Evolutionary conservation across 345 rosid species (phyloP).

Genomic region (Eucalyptus globulus): DNA sequence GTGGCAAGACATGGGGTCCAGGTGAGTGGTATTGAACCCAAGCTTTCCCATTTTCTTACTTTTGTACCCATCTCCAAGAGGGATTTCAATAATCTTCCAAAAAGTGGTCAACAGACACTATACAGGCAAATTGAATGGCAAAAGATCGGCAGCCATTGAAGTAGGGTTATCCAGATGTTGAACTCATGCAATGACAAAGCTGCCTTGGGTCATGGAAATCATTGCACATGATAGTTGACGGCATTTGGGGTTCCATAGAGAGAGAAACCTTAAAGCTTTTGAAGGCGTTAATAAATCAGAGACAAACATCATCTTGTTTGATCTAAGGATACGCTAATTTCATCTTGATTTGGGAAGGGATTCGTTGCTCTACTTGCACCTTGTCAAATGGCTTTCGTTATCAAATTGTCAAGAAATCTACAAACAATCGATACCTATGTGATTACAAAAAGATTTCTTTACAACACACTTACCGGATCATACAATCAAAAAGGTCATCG

Average conservation of each 20-base stretch:
- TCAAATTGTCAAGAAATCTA: not conserved
- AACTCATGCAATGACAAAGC: not conserved
- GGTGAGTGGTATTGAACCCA: not conserved
- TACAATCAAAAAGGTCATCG: not conserved
- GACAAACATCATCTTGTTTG: not conserved
- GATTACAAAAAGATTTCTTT: not conserved
- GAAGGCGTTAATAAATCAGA: not conserved
- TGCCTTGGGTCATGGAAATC: not conserved
- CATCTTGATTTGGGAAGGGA: not conserved
- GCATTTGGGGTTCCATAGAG: not conserved
- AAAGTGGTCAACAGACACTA: not conserved
- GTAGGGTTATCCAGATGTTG: not conserved
- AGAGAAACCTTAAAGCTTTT: not conserved
- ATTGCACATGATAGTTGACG: not conserved
- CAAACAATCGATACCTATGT: not conserved
- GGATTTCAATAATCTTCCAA: not conserved
- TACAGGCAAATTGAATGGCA: not conserved
- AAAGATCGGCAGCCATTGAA: not conserved
- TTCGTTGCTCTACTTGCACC: not conserved
- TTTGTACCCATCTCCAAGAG: not conserved
- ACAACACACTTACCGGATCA: not conserved
- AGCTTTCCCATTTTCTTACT: not conserved
- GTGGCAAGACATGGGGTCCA: not conserved
- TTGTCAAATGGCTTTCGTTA: not conserved
- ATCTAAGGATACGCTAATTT: not conserved